Conservation (phyloP, 108 stramenopile species). For the Tribonema minus region DNA sequence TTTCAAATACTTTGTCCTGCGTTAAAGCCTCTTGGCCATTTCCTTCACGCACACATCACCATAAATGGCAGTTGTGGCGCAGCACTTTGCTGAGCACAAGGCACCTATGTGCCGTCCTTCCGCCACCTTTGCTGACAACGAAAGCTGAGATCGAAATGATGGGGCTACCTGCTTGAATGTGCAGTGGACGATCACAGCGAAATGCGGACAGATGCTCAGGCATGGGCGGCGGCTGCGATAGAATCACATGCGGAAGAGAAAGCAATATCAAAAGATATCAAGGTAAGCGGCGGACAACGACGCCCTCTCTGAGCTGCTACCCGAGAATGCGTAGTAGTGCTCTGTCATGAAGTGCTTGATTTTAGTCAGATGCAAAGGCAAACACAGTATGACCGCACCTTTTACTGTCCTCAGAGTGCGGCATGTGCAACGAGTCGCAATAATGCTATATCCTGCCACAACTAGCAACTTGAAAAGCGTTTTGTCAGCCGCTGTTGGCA, state of each 20-base stretch:
- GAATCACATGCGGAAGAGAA: slow-evolving; percentile 45
- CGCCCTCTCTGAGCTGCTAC: too few species aligned
- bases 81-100: background rate
- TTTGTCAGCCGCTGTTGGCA: too few species aligned
- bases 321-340: background rate
- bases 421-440: background rate
- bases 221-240: slow-evolving; percentile 41
- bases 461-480: too few species aligned
- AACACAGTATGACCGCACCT: background rate
- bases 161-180: background rate
- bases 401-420: background rate
- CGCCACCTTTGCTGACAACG: background rate
- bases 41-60: background rate
- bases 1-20: background rate
- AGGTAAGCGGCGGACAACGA: too few species aligned
- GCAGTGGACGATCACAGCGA: slow-evolving; percentile 47
- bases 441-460: too few species aligned
- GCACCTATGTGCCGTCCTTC: background rate
- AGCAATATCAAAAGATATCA: slow-evolving; percentile 28
- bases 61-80: background rate
- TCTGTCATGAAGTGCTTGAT: background rate
- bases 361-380: background rate
- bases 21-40: background rate
- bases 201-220: slow-evolving; percentile 38
- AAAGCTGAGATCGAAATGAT: background rate